phyloP scores from a whole-genome alignment of 129 eudicot species.

The Smallanthus sonchifolius region DNA sequence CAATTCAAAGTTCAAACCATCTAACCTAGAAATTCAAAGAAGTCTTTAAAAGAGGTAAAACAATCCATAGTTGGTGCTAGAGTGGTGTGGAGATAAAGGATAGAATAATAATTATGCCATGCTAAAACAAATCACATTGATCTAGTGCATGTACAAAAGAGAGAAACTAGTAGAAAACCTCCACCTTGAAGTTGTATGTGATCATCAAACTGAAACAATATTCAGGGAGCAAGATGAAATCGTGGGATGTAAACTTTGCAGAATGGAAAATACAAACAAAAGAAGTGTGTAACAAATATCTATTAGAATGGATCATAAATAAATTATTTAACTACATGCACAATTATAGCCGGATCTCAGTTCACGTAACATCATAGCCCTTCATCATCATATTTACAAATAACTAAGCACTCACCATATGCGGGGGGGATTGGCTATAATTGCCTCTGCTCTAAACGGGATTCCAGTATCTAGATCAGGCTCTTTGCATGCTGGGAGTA shows the following conservation, averaged over 20 bases:
- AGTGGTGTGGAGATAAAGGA: not conserved
- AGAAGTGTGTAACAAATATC: not conserved
- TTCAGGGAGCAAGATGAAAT: not conserved
- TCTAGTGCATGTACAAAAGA: not conserved
- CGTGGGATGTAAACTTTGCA: not conserved
- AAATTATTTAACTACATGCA: not conserved
- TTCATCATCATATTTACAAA: not conserved
- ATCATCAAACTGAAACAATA: not conserved
- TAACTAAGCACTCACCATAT: slow-evolving; percentile 56
- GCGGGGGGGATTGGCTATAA: slow-evolving; percentile 98
- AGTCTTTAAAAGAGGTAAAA: not conserved
- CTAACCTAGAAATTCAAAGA: not conserved
- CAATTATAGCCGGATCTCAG: not conserved
- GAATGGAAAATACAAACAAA: not conserved
- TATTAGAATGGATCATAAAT: not conserved
- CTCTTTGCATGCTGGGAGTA: slow-evolving; percentile 90
- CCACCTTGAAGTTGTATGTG: not conserved
- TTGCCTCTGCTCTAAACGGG: slow-evolving; percentile 91
- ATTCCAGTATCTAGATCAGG: slow-evolving; percentile 84
- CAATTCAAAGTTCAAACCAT: not conserved
- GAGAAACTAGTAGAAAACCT: not conserved
- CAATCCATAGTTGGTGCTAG: not conserved
- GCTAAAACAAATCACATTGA: not conserved
- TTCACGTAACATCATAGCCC: not conserved
- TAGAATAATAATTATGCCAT: not conserved